Evolutionary conservation across 2,329 filamentous ascomycete genomes (phyloP).

Genomic region (Gyromitra esculenta): DNA sequence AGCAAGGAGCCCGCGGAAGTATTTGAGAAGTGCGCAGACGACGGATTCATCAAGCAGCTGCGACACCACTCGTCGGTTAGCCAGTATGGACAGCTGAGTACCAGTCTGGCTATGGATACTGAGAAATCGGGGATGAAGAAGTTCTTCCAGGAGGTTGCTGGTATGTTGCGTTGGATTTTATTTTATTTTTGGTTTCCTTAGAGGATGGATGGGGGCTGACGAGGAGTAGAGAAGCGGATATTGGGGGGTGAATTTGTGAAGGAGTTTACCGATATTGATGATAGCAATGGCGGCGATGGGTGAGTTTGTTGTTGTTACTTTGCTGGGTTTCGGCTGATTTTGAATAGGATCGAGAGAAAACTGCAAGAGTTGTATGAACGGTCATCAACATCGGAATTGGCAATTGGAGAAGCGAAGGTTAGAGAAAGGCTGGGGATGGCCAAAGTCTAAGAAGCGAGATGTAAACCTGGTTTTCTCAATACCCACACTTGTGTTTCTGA

Average conservation of each 20-base stretch:
- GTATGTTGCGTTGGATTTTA: neutral
- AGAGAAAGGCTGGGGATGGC: slow-evolving; percentile 30
- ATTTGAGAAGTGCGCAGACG: slow-evolving; percentile 56
- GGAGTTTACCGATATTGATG: slow-evolving; percentile 48
- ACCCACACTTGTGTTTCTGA: too few species aligned
- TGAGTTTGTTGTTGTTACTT: neutral
- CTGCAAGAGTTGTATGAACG: slow-evolving; percentile 41
- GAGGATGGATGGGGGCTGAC: neutral
- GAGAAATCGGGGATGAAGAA: slow-evolving; percentile 59
- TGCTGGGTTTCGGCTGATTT: neutral
- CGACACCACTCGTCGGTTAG: slow-evolving; percentile 54
- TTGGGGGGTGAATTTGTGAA: slow-evolving; percentile 49
- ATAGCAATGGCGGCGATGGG: slow-evolving; percentile 29
- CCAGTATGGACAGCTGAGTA: slow-evolving; percentile 57
- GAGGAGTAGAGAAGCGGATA: slow-evolving; percentile 41
- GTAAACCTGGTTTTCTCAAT: too few species aligned
- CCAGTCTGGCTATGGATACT: slow-evolving; percentile 59
- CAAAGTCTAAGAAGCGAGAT: slow-evolving; percentile 6
- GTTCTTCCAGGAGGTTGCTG: slow-evolving; percentile 53
- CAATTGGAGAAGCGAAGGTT: slow-evolving; percentile 26
- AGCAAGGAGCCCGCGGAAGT: slow-evolving; percentile 56
- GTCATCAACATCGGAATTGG: slow-evolving; percentile 33
- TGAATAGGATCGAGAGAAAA: slow-evolving; percentile 40
- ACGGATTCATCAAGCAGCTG: slow-evolving; percentile 55
- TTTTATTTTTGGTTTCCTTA: neutral